phyloP scores from a whole-genome alignment of 768 basidiomycete genomes.

The Dacryopinax spathularia region DNA sequence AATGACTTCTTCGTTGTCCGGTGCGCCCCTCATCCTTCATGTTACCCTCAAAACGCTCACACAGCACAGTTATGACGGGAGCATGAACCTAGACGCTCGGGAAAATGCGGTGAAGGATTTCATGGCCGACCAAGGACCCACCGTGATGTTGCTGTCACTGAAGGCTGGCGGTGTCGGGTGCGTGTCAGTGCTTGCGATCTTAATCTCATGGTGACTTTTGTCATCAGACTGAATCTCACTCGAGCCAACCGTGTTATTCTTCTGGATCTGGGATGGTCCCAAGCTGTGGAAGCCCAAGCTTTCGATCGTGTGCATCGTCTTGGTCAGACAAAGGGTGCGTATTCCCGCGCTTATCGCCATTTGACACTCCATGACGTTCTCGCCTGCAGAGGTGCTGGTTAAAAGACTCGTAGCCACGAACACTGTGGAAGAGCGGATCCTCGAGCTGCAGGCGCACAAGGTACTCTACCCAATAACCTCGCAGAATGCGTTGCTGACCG shows the following conservation, averaged over 20 bases:
- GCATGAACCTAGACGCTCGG: conserved; percentile 40
- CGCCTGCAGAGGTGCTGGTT: not conserved
- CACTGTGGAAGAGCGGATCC: conserved; percentile 23
- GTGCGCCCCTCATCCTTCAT: no score
- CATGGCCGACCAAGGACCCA: conserved; percentile 40
- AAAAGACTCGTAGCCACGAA: not conserved
- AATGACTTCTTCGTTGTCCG: conserved; percentile 38
- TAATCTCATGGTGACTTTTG: not conserved
- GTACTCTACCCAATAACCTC: not conserved
- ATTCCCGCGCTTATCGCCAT: no score
- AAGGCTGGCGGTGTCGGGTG: conserved; percentile 47
- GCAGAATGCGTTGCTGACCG: not conserved
- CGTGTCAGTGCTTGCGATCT: conserved; percentile 20
- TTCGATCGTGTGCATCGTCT: conserved; percentile 47
- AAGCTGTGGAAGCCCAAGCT: conserved; percentile 47
- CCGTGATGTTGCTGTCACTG: conserved; percentile 46
- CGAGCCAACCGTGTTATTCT: conserved; percentile 51
- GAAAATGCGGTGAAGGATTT: conserved; percentile 43
- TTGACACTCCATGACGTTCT: no score
- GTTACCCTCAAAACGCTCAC: not conserved
- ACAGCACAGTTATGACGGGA: conserved; percentile 49
- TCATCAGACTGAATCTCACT: conserved; percentile 32
- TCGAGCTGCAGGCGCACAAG: conserved; percentile 18
- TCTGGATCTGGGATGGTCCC: conserved; percentile 50
- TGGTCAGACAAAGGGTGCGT: conserved; percentile 36